Conservation (phyloP, 768 basidiomycete genomes). For the Gymnopilus dilepis region DNA sequence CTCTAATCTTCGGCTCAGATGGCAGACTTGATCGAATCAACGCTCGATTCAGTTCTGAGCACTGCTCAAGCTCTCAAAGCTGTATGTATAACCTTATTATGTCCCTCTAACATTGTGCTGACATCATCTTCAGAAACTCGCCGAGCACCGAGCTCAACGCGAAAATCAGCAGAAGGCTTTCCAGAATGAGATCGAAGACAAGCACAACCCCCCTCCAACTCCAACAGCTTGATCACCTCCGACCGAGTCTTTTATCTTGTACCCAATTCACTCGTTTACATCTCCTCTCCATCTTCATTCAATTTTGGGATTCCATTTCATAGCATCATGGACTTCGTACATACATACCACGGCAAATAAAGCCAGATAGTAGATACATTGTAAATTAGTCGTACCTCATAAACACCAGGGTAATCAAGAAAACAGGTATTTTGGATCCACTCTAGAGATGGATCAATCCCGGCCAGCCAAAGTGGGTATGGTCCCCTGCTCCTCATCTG, state of each 20-base stretch:
- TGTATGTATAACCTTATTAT: conserved; percentile 43
- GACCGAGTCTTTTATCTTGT: conserved; percentile 24
- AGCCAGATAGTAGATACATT: conserved; percentile 1
- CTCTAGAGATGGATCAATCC: not conserved
- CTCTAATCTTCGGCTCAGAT: conserved; percentile 43
- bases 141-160: conserved; percentile 56
- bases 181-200: conserved; percentile 32
- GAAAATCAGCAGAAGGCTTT: conserved; percentile 44
- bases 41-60: conserved; percentile 63
- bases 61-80: conserved; percentile 64
- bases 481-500: conserved; percentile 14
- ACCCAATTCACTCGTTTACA: not conserved
- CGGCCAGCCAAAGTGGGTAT: not conserved
- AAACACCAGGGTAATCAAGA: not conserved
- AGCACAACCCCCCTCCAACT: conserved; percentile 35
- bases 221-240: conserved; percentile 25
- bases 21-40: conserved; percentile 68
- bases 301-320: not conserved
- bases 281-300: not conserved
- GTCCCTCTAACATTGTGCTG: conserved; percentile 26
- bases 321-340: not conserved
- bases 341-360: not conserved
- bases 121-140: conserved; percentile 48
- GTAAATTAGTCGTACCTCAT: conserved; percentile 1
- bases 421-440: not conserved